Percentiles rank a stretch among this genome's conserved stretches.
These are phyloP conservation scores for Cyclotella baltica DNA, from an alignment of 108 stramenopile species.

Conservation along the genomic window DNA sequence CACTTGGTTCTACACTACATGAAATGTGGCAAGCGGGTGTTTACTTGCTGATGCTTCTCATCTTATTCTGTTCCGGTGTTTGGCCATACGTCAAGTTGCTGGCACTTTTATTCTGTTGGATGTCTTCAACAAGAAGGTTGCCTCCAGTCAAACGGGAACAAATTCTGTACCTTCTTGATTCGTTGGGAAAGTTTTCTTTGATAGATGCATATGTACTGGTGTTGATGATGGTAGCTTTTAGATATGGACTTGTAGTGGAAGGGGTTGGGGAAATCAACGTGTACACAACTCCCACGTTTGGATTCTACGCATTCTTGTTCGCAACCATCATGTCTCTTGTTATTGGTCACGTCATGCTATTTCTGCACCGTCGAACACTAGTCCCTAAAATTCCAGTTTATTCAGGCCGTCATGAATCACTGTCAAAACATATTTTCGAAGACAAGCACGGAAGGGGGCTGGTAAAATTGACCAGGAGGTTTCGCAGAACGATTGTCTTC, in stretches of 20 bases:
- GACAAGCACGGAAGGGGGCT: conserved; percentile 55
- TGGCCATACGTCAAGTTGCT: conserved; percentile 94
- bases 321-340: conserved; percentile 86
- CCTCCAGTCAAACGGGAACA: conserved; percentile 67
- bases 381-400: conserved; percentile 47
- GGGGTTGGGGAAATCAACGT: conserved; percentile 62
- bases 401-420: conserved; percentile 50
- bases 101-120: conserved; percentile 79
- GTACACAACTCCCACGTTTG: conserved; percentile 76
- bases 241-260: conserved; percentile 78
- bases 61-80: conserved; percentile 86
- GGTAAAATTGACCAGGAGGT: conserved; percentile 41
- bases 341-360: conserved; percentile 81
- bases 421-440: conserved; percentile 39
- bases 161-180: conserved; percentile 81
- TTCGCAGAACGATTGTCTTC: conserved; percentile 41
- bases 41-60: conserved; percentile 84
- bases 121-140: conserved; percentile 46
- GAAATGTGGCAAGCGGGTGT: conserved; percentile 89
- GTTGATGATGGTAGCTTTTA: conserved; percentile 91
- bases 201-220: conserved; percentile 93
- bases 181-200: conserved; percentile 90
- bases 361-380: conserved; percentile 75
- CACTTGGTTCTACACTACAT: conserved; percentile 76
- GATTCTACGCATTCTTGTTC: conserved; percentile 89